A percentile compares a stretch with the other conserved stretches of the same genome.
phyloP scores from a whole-genome alignment of 2,329 filamentous ascomycete species.

The Endothia cerciana region DNA sequence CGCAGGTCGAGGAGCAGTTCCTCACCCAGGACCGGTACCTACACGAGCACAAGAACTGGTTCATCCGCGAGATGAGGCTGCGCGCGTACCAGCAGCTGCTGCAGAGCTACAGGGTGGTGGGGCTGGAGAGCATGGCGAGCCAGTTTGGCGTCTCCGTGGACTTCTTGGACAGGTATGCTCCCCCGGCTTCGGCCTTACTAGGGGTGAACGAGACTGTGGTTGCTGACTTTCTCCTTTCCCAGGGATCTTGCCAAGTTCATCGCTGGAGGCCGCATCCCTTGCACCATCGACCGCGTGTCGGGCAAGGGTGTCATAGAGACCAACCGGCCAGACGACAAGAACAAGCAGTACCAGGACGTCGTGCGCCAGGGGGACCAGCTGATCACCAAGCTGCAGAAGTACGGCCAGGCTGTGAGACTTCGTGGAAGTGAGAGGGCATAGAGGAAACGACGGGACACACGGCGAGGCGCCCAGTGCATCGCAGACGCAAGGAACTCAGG shows the following conservation, averaged over 20 bases:
- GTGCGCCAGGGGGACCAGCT: conserved; percentile 97
- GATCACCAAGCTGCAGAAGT: conserved; percentile 99
- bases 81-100: conserved; percentile 95
- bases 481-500: conserved; percentile 5
- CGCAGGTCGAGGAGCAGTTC: conserved; percentile 90
- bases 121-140: conserved; percentile 94
- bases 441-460: conserved; percentile 14
- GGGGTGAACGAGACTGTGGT: not conserved
- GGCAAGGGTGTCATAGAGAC: conserved; percentile 98
- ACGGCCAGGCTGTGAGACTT: conserved; percentile 92
- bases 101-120: conserved; percentile 95
- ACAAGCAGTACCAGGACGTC: conserved; percentile 98
- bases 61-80: conserved; percentile 96
- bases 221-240: conserved; percentile 15
- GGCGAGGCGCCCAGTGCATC: not conserved
- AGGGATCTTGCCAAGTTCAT: conserved; percentile 98
- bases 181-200: not conserved
- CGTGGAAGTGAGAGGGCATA: conserved; percentile 92
- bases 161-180: conserved; percentile 83
- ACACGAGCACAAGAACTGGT: conserved; percentile 95
- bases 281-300: conserved; percentile 95
- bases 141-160: conserved; percentile 98
- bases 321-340: conserved; percentile 97
- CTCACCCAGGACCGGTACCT: conserved; percentile 93
- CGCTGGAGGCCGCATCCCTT: conserved; percentile 88